Evolutionary conservation across 768 basidiomycete genomes (phyloP), one percentile per base, ranked within the genome.

Genomic region (Hericium erinaceus): DNA sequence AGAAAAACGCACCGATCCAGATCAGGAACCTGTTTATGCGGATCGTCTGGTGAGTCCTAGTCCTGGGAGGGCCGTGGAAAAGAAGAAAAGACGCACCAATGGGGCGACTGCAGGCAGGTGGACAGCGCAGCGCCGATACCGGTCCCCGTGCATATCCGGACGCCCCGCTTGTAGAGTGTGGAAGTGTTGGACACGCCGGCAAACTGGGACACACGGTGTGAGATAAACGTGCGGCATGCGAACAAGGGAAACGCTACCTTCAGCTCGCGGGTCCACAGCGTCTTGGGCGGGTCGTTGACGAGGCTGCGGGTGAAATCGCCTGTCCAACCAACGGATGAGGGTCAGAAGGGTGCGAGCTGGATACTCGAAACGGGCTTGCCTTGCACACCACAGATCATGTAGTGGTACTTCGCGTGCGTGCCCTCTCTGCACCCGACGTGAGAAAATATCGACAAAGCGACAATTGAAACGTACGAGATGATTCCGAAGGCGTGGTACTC

Each of bases 401-500:
- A 76, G 61, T 76, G 75, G 57, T 74, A 73, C 58, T 73, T 68
- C 9, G 75, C 66, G 39, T 74, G 67, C 3, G 66, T 68, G 12
- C 75, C 74, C 64, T 75, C 74, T 52, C 74, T 74, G 54, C 41
- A 38, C 37, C n/a, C 26, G 33, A 46, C 11, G 52, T 28, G 53
- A 49, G 59, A 59, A 50, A 49, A 51, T 8, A 15, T 39, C 7
- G 15, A 48, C 4, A 49, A 49, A 52, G 41, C 7, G 13, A 37
- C 9, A 48, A 20, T 2, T 8, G 18, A 11, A 13, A 65, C 67
- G 59, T 58, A 70, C 71, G 68, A 70, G 51, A 77, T 69, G 56
- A 72, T 73, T 28, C 75, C 76, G 59, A 77, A 77, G 10, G 75
- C 73, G 55, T 77, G 76, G 61, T 77, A 77, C 60, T 77, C 75